These are phyloP conservation scores for Epichloe aotearoae DNA, from an alignment of 2,329 filamentous ascomycete species.

Conservation along the genomic window DNA sequence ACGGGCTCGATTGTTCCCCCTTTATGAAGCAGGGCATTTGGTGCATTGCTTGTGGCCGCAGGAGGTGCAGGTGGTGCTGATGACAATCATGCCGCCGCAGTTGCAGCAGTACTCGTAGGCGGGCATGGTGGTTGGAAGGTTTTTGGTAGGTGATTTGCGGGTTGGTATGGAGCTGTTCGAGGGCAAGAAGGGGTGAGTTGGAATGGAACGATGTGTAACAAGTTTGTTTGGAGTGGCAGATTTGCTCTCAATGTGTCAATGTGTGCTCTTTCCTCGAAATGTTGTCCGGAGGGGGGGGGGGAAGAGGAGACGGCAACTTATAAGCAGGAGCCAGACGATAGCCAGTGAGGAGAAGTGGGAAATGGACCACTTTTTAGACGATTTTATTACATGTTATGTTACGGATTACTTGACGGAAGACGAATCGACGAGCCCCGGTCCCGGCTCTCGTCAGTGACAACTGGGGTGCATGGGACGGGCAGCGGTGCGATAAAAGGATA, in stretches of 20 bases:
- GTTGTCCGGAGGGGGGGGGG: background rate
- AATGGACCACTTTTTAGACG: background rate
- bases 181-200: background rate
- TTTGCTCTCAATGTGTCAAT: no score
- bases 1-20: no score
- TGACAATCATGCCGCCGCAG: conserved; percentile 42
- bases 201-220: background rate
- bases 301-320: background rate
- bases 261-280: background rate
- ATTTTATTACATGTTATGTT: background rate
- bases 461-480: background rate
- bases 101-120: conserved; percentile 41
- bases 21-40: conserved; percentile 22
- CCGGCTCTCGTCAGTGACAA: background rate
- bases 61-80: conserved; percentile 38
- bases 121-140: conserved; percentile 23
- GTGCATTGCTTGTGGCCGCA: conserved; percentile 38
- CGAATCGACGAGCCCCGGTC: background rate
- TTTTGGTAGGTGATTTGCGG: background rate
- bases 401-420: background rate
- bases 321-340: background rate
- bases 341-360: background rate
- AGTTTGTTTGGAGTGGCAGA: no score
- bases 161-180: background rate
- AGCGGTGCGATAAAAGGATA: conserved; percentile 3